phyloP scores from a whole-genome alignment of 805 yeast genomes.

The Candida nanaspora region DNA sequence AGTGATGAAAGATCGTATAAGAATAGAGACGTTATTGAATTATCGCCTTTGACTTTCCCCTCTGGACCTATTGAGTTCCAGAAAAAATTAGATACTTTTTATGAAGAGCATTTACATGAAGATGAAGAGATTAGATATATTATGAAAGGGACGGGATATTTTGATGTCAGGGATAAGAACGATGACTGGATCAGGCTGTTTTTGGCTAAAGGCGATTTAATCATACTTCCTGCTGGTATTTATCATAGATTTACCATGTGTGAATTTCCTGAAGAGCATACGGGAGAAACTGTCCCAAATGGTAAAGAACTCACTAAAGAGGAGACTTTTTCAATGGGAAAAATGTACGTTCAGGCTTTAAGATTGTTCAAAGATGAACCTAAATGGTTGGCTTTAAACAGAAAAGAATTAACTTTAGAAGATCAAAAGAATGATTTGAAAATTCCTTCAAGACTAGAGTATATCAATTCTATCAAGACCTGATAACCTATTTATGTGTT shows the following conservation, averaged over 20 bases:
- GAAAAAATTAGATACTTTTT: conserved; percentile 62
- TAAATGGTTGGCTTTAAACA: conserved; percentile 84
- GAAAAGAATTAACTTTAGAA: conserved; percentile 21
- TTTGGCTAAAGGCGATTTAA: conserved; percentile 55
- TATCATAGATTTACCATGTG: conserved; percentile 89
- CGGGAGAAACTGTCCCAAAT: not conserved
- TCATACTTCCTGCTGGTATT: conserved; percentile 84
- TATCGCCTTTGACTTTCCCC: conserved; percentile 54
- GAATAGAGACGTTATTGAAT: conserved; percentile 66
- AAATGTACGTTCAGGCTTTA: conserved; percentile 64
- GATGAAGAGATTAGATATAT: conserved; percentile 95
- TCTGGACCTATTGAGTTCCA: conserved; percentile 54
- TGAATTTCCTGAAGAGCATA: conserved; percentile 9
- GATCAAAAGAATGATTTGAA: conserved; percentile 38
- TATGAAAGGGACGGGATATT: conserved; percentile 84
- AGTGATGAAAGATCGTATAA: conserved; percentile 69
- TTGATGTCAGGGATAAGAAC: conserved; percentile 68
- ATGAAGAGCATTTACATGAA: conserved; percentile 86
- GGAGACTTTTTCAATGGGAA: conserved; percentile 1
- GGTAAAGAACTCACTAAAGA: not conserved
- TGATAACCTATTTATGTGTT: not conserved
- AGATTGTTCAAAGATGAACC: conserved; percentile 92
- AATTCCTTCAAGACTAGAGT: conserved; percentile 38
- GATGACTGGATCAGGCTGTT: conserved; percentile 71
- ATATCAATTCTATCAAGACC: conserved; percentile 27